phyloP scores from a whole-genome alignment of 2,329 filamentous ascomycete species.

The Fusarium albidum region DNA sequence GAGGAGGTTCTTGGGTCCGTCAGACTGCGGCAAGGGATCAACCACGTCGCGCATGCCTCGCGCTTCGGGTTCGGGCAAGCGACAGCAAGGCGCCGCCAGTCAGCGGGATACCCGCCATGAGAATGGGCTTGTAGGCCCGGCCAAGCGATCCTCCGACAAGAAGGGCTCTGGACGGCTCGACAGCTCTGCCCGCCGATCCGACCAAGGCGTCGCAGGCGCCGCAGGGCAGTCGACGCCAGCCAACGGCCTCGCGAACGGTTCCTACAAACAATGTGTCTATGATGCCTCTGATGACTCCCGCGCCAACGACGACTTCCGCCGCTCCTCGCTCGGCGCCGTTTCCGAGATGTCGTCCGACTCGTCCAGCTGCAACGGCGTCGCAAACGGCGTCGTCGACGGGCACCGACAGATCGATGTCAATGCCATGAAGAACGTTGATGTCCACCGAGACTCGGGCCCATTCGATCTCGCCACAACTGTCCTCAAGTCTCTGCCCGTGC shows the following conservation, averaged over 20 bases:
- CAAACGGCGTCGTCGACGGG: slow-evolving; percentile 51
- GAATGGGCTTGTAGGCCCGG: slow-evolving; percentile 79
- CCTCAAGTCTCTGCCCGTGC: slow-evolving; percentile 86
- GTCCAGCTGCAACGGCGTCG: slow-evolving; percentile 50
- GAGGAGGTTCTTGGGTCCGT: slow-evolving; percentile 46
- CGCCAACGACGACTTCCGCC: slow-evolving; percentile 53
- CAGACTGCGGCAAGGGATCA: slow-evolving; percentile 45
- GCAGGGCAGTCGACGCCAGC: slow-evolving; percentile 43
- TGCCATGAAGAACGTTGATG: slow-evolving; percentile 70
- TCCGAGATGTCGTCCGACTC: slow-evolving; percentile 66
- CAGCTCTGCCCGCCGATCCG: slow-evolving; percentile 47
- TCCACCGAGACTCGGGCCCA: slow-evolving; percentile 76
- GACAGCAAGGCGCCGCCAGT: slow-evolving; percentile 68
- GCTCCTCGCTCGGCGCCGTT: slow-evolving; percentile 59
- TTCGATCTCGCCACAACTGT: slow-evolving; percentile 85
- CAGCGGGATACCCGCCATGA: slow-evolving; percentile 82
- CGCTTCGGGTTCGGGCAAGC: slow-evolving; percentile 65
- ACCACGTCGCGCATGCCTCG: slow-evolving; percentile 66
- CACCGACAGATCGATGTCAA: slow-evolving; percentile 76
- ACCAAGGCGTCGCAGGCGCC: slow-evolving; percentile 41
- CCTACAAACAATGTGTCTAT: slow-evolving; percentile 44
- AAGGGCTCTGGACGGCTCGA: slow-evolving; percentile 58
- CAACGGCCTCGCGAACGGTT: slow-evolving; percentile 46
- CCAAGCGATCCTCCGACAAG: slow-evolving; percentile 49
- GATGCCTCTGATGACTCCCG: slow-evolving; percentile 51